Conservation (phyloP, 1,139 yeast genomes). For the Pichia sp. region DNA sequence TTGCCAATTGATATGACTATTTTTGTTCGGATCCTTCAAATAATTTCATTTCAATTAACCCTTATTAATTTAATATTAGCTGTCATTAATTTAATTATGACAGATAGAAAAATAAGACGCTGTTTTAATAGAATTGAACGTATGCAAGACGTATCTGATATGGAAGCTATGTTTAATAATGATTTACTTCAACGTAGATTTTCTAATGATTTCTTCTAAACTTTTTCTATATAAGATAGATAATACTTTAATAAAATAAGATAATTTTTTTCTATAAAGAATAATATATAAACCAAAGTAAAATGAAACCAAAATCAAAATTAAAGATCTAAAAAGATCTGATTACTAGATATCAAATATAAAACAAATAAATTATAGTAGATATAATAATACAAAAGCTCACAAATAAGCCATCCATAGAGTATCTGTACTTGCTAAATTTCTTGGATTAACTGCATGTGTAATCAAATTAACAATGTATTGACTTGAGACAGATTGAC, state of each 20-base stretch:
- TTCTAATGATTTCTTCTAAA: slow-evolving; percentile 2
- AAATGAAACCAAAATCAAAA: neutral
- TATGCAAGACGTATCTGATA: slow-evolving; percentile 12
- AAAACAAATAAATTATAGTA: neutral
- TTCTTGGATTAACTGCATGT: slow-evolving; percentile 94
- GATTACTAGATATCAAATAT: neutral
- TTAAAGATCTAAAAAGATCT: slow-evolving; percentile 1
- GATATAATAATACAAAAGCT: neutral
- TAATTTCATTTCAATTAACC: slow-evolving; percentile 16
- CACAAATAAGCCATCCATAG: slow-evolving; percentile 90
- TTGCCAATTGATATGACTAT: slow-evolving; percentile 21
- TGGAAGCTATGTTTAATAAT: slow-evolving; percentile 7
- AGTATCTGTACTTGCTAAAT: slow-evolving; percentile 86
- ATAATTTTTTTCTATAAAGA: neutral
- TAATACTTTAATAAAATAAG: neutral
- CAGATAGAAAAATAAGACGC: slow-evolving; percentile 21
- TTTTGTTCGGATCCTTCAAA: slow-evolving; percentile 13
- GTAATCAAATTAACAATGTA: slow-evolving; percentile 86
- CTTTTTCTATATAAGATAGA: neutral
- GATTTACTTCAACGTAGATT: slow-evolving; percentile 11
- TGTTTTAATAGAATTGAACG: slow-evolving; percentile 24
- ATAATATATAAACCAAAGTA: neutral
- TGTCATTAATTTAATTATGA: slow-evolving; percentile 20
- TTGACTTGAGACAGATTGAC: slow-evolving; percentile 73
- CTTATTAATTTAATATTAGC: slow-evolving; percentile 19